Percentiles rank a stretch among this genome's conserved stretches.
Conservation (phyloP, 2,329 filamentous ascomycete species). For the Aureobasidium vineae region DNA sequence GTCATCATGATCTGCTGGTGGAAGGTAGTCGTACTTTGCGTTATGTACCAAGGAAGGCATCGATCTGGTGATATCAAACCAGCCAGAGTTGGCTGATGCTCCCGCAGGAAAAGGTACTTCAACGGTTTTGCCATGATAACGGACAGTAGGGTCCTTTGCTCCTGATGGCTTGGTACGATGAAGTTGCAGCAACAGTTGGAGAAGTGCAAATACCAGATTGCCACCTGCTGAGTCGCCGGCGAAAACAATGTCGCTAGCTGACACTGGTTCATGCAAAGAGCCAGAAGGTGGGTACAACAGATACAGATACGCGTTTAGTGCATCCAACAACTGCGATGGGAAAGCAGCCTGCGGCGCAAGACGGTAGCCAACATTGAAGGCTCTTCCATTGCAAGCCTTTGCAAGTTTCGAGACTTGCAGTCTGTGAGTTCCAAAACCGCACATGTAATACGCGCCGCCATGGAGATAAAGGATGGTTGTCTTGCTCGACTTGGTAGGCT, state of each 20-base stretch:
- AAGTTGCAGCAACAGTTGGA: constrained; percentile 68
- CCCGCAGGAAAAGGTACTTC: constrained; percentile 66
- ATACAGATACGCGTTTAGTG: constrained; percentile 67
- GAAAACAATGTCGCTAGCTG: constrained; percentile 65
- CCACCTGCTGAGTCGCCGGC: constrained; percentile 75
- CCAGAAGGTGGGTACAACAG: constrained; percentile 69
- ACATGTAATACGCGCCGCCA: constrained; percentile 70
- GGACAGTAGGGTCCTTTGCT: constrained; percentile 50
- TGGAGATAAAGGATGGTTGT: constrained; percentile 72
- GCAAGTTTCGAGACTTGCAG: constrained; percentile 59
- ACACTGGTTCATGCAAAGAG: constrained; percentile 64
- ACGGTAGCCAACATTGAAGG: constrained; percentile 71
- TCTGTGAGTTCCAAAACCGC: constrained; percentile 68
- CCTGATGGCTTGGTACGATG: constrained; percentile 42
- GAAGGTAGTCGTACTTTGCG: constrained; percentile 62
- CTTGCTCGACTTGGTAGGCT: constrained; percentile 54
- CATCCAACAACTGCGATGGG: constrained; percentile 71
- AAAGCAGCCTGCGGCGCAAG: constrained; percentile 73
- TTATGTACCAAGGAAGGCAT: constrained; percentile 57
- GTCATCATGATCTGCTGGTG: constrained; percentile 43
- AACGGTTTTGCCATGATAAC: constrained; percentile 60
- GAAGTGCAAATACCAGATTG: constrained; percentile 64
- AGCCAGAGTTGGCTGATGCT: constrained; percentile 62
- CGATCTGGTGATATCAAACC: constrained; percentile 68
- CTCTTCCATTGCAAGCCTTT: constrained; percentile 63